Percentiles rank a stretch among this genome's conserved stretches.
Evolutionary conservation across 1,284 basidiomycete species (phyloP).

Genomic region (Tranzscheliella williamsii): DNA sequence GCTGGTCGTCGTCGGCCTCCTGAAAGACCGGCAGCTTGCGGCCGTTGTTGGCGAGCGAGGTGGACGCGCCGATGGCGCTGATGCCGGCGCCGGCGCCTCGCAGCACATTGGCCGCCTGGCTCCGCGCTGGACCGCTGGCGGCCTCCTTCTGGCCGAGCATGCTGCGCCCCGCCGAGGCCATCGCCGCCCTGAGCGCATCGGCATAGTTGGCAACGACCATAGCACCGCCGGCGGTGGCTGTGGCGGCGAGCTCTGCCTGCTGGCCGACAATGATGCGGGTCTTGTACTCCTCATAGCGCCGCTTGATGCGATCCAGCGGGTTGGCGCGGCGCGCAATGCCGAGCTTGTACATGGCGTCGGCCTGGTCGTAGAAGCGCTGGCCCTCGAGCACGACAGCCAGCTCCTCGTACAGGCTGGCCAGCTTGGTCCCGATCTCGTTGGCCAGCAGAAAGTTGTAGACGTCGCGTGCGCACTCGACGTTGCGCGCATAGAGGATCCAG

Average conservation of each 20-base stretch:
- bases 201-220: slow-evolving; percentile 23
- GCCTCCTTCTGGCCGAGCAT: slow-evolving; percentile 49
- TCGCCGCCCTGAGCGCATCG: slow-evolving; percentile 47
- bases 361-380: slow-evolving; percentile 68
- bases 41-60: slow-evolving; percentile 34
- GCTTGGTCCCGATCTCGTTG: slow-evolving; percentile 76
- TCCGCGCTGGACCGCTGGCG: slow-evolving; percentile 21
- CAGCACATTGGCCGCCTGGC: slow-evolving; percentile 33
- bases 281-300: slow-evolving; percentile 79
- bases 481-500: slow-evolving; percentile 73
- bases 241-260: slow-evolving; percentile 3
- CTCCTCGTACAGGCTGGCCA: slow-evolving; percentile 81
- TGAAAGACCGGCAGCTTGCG: slow-evolving; percentile 46
- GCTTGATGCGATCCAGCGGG: slow-evolving; percentile 82
- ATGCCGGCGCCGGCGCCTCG: slow-evolving; percentile 19
- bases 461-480: slow-evolving; percentile 53
- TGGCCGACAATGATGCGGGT: slow-evolving; percentile 63
- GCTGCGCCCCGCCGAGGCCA: slow-evolving; percentile 48
- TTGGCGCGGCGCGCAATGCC: slow-evolving; percentile 81
- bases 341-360: slow-evolving; percentile 79
- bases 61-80: slow-evolving; percentile 15
- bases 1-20: slow-evolving; percentile 38
- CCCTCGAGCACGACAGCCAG: slow-evolving; percentile 77
- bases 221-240: neutral
- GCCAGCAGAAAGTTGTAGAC: slow-evolving; percentile 70